These are phyloP conservation scores for Tylopilus sp. DNA, from an alignment of 1,284 basidiomycete genomes.

Conservation along the genomic window DNA sequence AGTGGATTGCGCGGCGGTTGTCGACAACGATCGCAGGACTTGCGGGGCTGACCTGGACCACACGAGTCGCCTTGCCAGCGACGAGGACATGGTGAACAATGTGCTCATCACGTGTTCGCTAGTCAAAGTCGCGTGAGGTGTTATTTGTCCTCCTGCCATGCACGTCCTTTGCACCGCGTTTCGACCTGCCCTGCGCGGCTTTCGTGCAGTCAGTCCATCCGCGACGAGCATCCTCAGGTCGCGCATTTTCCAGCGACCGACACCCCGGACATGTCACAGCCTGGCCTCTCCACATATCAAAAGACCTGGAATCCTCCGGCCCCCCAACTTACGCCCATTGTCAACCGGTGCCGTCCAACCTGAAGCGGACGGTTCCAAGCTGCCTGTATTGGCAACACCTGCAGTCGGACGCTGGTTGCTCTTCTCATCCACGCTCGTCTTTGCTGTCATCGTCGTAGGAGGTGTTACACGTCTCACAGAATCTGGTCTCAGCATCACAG, in stretches of 20 bases:
- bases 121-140: not conserved
- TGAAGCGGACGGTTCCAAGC: conserved; percentile 30
- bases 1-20: conserved; percentile 16
- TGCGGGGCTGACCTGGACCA: conserved; percentile 18
- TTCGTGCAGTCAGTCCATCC: conserved; percentile 5
- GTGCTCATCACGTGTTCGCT: conserved; percentile 20
- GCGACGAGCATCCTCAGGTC: conserved; percentile 12
- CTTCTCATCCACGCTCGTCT: conserved; percentile 80
- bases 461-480: conserved; percentile 97
- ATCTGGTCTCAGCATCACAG: conserved; percentile 95
- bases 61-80: conserved; percentile 27
- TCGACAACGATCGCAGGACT: conserved; percentile 25
- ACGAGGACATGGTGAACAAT: conserved; percentile 20
- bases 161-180: conserved; percentile 21
- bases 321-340: conserved; percentile 42
- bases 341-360: conserved; percentile 37
- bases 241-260: conserved; percentile 3
- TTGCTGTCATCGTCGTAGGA: conserved; percentile 92
- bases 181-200: conserved; percentile 15
- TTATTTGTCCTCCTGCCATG: conserved; percentile 10
- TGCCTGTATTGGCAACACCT: conserved; percentile 68
- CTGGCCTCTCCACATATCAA: conserved; percentile 7
- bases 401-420: conserved; percentile 83
- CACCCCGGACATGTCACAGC: conserved; percentile 1
- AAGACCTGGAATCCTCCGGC: conserved; percentile 13